Conservation (phyloP, 768 basidiomycete species). For the Mycena epipterygia region DNA sequence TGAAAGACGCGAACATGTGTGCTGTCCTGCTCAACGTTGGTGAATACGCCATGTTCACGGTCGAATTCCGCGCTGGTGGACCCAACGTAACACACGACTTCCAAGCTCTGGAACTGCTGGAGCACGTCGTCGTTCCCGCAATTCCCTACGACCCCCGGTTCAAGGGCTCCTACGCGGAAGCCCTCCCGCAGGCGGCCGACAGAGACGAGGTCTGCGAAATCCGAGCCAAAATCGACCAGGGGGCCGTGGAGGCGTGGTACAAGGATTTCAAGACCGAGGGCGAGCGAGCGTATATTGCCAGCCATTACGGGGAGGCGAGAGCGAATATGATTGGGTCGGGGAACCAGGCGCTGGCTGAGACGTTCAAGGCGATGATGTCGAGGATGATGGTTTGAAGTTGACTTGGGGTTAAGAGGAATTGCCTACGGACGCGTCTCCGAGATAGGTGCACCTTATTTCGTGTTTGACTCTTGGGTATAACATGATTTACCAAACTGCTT, state of each 20-base stretch:
- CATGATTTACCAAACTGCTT: too few relatives aligned
- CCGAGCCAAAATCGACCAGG: slow-evolving; percentile 4
- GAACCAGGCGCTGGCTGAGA: slow-evolving; percentile 17
- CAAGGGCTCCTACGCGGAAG: background rate
- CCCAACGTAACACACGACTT: slow-evolving; percentile 29
- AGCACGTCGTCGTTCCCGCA: slow-evolving; percentile 22
- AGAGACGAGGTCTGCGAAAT: slow-evolving; percentile 20
- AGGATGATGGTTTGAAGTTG: background rate
- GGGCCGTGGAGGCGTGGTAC: slow-evolving; percentile 22
- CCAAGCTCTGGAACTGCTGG: slow-evolving; percentile 25
- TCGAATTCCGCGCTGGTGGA: slow-evolving; percentile 32
- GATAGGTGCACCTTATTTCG: too few relatives aligned
- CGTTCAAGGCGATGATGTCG: slow-evolving; percentile 27
- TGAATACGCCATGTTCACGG: slow-evolving; percentile 25
- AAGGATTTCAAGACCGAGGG: slow-evolving; percentile 25
- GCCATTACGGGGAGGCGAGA: slow-evolving; percentile 32
- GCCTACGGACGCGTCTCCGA: background rate
- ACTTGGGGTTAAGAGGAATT: background rate
- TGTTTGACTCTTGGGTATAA: too few relatives aligned
- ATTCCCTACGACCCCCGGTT: slow-evolving; percentile 22
- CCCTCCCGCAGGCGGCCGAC: slow-evolving; percentile 22
- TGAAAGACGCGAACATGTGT: slow-evolving; percentile 20
- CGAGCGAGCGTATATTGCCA: slow-evolving; percentile 21
- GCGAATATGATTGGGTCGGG: slow-evolving; percentile 26
- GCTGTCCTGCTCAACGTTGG: slow-evolving; percentile 30